Conservation (phyloP, 2,329 filamentous ascomycete genomes). For the Daldinia sp. region DNA sequence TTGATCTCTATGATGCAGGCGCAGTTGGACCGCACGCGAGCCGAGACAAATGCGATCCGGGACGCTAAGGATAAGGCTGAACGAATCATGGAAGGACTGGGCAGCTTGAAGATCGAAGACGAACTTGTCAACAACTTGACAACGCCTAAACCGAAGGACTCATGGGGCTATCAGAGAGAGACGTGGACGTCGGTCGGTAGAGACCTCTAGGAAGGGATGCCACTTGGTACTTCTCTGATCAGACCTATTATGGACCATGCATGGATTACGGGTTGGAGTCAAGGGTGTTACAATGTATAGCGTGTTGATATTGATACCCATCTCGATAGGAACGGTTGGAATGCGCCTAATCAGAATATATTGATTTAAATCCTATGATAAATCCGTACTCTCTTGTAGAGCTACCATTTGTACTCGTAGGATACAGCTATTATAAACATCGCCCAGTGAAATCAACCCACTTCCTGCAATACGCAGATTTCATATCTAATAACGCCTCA, state of each 20-base stretch:
- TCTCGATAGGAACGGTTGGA: constrained; percentile 5
- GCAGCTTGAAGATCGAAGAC: constrained; percentile 59
- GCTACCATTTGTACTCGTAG: neutral
- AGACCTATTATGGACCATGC: neutral
- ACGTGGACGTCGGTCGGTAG: constrained; percentile 42
- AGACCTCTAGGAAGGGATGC: constrained; percentile 36
- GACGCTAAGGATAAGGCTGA: constrained; percentile 79
- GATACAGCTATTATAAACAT: neutral
- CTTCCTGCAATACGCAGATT: constrained; percentile 8
- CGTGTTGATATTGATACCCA: constrained; percentile 42
- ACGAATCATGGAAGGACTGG: constrained; percentile 77
- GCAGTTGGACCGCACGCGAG: constrained; percentile 76
- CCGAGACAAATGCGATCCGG: constrained; percentile 80
- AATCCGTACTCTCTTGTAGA: neutral
- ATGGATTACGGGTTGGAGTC: constrained; percentile 3
- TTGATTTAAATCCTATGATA: constrained; percentile 4
- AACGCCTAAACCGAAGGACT: constrained; percentile 21
- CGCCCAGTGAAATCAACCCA: constrained; percentile 8
- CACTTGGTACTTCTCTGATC: neutral
- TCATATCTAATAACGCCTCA: constrained; percentile 14
- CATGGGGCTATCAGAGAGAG: constrained; percentile 33
- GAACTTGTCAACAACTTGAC: constrained; percentile 26
- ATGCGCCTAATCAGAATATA: neutral
- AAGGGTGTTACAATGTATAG: neutral
- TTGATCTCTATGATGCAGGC: constrained; percentile 70